Evolutionary conservation across 78 protist genomes (phyloP).

Genomic region (Dictyostelium intermedium): DNA sequence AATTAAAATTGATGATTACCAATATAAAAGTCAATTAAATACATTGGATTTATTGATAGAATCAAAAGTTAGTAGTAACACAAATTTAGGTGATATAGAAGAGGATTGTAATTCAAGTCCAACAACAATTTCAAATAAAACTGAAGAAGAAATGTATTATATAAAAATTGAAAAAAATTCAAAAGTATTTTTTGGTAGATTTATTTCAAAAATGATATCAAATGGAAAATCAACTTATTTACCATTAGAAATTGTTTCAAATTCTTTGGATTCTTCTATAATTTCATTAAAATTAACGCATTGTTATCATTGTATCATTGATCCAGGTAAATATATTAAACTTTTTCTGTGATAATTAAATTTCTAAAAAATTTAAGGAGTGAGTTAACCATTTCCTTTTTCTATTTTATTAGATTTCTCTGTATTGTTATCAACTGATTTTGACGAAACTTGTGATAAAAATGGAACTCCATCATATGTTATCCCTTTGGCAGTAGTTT

Average conservation of each 20-base stretch:
- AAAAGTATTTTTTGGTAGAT: not conserved
- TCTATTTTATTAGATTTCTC: not conserved
- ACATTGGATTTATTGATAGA: not conserved
- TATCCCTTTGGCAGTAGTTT: not conserved
- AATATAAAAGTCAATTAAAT: not conserved
- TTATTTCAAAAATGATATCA: not conserved
- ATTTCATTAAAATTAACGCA: not conserved
- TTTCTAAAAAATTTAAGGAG: too few relatives aligned
- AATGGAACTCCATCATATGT: not conserved
- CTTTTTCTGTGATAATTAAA: too few relatives aligned
- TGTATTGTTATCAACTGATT: not conserved
- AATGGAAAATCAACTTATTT: not conserved
- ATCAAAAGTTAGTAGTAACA: not conserved
- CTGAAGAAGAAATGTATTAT: not conserved
- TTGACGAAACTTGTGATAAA: not conserved
- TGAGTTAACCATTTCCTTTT: too few relatives aligned
- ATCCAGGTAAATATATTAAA: not conserved
- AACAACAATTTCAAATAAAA: not conserved
- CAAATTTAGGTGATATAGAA: not conserved
- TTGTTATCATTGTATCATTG: not conserved
- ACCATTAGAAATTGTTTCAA: not conserved
- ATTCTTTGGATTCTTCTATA: not conserved
- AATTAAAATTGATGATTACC: not conserved
- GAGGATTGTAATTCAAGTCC: not conserved
- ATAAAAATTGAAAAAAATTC: not conserved